Evolutionary conservation across 2,329 filamentous ascomycete genomes (phyloP).

Genomic region (Stagonosporopsis tanaceti): DNA sequence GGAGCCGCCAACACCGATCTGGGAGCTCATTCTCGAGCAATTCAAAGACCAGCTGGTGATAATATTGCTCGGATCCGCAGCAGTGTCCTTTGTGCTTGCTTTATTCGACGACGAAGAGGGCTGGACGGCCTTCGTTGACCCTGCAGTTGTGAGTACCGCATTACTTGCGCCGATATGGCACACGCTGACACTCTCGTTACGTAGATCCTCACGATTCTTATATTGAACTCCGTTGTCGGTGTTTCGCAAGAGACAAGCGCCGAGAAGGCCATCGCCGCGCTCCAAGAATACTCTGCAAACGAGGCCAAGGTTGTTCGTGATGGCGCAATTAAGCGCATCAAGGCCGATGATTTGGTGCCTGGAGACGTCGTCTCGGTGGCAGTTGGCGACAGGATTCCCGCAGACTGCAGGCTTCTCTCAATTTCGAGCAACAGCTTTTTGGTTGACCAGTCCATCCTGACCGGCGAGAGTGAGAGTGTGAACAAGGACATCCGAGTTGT

Average conservation of each 20-base stretch:
- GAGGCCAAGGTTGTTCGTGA: conserved; percentile 92
- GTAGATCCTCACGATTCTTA: conserved; percentile 95
- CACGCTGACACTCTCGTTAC: conserved; percentile 23
- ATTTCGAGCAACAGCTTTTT: conserved; percentile 98
- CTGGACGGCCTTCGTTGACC: conserved; percentile 97
- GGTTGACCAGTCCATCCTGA: conserved; percentile 95
- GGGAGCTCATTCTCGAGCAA: conserved; percentile 96
- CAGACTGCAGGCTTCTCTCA: conserved; percentile 87
- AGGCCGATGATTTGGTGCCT: conserved; percentile 96
- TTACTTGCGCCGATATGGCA: neutral
- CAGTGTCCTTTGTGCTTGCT: conserved; percentile 90
- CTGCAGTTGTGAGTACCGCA: conserved; percentile 76
- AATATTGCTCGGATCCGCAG: conserved; percentile 90
- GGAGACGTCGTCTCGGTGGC: conserved; percentile 89
- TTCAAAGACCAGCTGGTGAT: conserved; percentile 99
- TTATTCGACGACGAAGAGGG: conserved; percentile 92
- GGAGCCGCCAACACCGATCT: conserved; percentile 93
- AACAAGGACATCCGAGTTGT: conserved; percentile 78
- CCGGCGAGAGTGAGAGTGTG: conserved; percentile 97
- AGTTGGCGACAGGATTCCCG: conserved; percentile 91
- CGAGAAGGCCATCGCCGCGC: conserved; percentile 95
- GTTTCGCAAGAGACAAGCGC: conserved; percentile 98
- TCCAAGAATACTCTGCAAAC: conserved; percentile 99
- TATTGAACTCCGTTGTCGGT: conserved; percentile 95
- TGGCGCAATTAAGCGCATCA: conserved; percentile 80